Evolutionary conservation across 2,329 filamentous ascomycete species (phyloP).

Genomic region (Fusarium poae): DNA sequence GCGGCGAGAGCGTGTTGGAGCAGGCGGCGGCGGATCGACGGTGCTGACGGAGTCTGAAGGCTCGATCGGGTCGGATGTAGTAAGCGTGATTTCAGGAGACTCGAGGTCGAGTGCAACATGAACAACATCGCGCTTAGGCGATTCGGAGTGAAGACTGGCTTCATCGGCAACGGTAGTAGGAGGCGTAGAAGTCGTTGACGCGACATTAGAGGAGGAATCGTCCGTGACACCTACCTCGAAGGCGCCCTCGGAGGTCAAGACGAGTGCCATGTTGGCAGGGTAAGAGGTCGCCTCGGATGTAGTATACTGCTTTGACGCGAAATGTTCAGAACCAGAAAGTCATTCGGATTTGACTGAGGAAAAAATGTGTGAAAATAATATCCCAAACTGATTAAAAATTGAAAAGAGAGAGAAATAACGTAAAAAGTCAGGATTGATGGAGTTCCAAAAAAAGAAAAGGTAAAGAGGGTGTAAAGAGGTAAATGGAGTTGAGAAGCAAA

Average conservation of each 20-base stretch:
- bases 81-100: slow-evolving; percentile 47
- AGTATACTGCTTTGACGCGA: slow-evolving; percentile 38
- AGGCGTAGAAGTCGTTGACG: slow-evolving; percentile 72
- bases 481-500: slow-evolving; percentile 38
- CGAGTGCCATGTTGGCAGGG: slow-evolving; percentile 50
- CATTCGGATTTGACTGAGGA: slow-evolving; percentile 13
- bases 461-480: slow-evolving; percentile 19
- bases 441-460: slow-evolving; percentile 12
- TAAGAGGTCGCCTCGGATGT: slow-evolving; percentile 17
- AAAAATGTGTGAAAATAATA: slow-evolving; percentile 4
- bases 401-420: neutral
- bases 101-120: slow-evolving; percentile 49
- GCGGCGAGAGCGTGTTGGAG: slow-evolving; percentile 62
- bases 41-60: slow-evolving; percentile 22
- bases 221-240: slow-evolving; percentile 46
- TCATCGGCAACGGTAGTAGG: slow-evolving; percentile 75
- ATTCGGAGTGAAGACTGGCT: slow-evolving; percentile 66
- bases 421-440: slow-evolving; percentile 11
- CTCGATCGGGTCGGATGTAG: slow-evolving; percentile 24
- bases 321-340: slow-evolving; percentile 27
- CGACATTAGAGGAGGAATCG: slow-evolving; percentile 64
- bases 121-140: slow-evolving; percentile 56
- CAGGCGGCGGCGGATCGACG: slow-evolving; percentile 37
- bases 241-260: slow-evolving; percentile 52
- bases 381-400: slow-evolving; percentile 2